These are phyloP conservation scores for Cafeteria roenbergensis DNA, from an alignment of 108 stramenopile genomes.

Conservation along the genomic window DNA sequence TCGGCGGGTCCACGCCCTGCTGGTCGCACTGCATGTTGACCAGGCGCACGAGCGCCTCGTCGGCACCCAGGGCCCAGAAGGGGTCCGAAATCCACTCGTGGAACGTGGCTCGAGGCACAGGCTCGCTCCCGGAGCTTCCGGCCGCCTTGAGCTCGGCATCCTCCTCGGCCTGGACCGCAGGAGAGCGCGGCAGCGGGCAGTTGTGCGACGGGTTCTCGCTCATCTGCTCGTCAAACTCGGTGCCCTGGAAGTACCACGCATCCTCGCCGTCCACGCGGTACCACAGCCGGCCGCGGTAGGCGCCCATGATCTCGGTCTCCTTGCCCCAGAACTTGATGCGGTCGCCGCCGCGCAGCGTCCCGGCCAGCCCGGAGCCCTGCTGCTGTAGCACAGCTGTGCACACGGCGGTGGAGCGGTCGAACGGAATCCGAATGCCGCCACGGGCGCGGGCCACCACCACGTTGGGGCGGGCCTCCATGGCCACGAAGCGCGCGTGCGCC, in stretches of 20 bases:
- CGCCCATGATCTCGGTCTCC: constrained; percentile 1
- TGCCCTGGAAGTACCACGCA: constrained; percentile 4
- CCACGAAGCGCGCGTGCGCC: too few relatives aligned
- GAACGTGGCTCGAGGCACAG: background rate
- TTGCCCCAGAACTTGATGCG: background rate
- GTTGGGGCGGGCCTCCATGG: background rate
- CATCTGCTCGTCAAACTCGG: constrained; percentile 5
- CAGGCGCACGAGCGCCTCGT: constrained; percentile 6
- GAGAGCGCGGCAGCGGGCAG: background rate
- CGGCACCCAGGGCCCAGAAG: constrained; percentile 3
- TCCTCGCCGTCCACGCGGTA: constrained; percentile 7
- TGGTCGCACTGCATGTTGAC: constrained; percentile 15
- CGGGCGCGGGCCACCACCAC: background rate
- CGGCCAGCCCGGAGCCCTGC: background rate
- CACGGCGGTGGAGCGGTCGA: background rate
- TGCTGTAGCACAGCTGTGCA: background rate
- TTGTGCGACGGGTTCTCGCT: too few relatives aligned
- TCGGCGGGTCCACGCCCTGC: constrained; percentile 11
- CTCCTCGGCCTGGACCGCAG: background rate
- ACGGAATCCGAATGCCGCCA: background rate
- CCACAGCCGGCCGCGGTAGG: constrained; percentile 6
- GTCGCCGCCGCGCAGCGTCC: constrained; percentile 6
- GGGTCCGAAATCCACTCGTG: background rate
- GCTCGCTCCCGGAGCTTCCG: too few relatives aligned
- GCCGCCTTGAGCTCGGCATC: too few relatives aligned